A percentile compares a stretch with the other conserved stretches of the same genome.
Evolutionary conservation across 805 yeast species (phyloP).

Genomic region (Ogataea paraovalis): DNA sequence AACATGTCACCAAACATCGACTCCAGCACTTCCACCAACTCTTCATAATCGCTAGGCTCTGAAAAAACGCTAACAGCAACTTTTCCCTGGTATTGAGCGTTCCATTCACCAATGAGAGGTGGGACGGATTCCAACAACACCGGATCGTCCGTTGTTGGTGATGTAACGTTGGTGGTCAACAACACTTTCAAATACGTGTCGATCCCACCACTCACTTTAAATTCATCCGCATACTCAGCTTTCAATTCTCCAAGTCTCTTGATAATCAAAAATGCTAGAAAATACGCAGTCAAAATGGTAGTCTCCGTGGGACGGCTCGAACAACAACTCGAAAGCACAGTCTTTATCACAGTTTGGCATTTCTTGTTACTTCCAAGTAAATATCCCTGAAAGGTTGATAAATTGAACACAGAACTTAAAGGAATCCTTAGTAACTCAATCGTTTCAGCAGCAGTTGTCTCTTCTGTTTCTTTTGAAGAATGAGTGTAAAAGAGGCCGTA

Average conservation of each 20-base stretch:
- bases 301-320: conserved; percentile 19
- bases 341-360: conserved; percentile 18
- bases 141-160: conserved; percentile 26
- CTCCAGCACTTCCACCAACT: background rate
- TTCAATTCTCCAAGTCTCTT: background rate
- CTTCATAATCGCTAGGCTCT: background rate
- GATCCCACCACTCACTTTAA: conserved; percentile 5
- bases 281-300: conserved; percentile 22
- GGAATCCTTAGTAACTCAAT: conserved; percentile 40
- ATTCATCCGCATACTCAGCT: background rate
- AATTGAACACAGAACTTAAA: conserved; percentile 25
- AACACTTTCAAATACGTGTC: conserved; percentile 34
- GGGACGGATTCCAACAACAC: conserved; percentile 20
- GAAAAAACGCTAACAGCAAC: background rate
- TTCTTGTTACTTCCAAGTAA: conserved; percentile 13
- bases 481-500: conserved; percentile 32
- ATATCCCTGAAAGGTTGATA: conserved; percentile 24
- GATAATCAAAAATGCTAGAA: conserved; percentile 18
- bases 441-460: conserved; percentile 4
- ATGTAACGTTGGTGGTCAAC: conserved; percentile 29
- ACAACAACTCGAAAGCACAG: conserved; percentile 15
- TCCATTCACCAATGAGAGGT: conserved; percentile 9
- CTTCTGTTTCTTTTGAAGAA: background rate
- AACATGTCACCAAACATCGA: conserved; percentile 11
- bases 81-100: conserved; percentile 7